phyloP scores from a whole-genome alignment of 805 yeast species.

The Grigorovia humatica region DNA sequence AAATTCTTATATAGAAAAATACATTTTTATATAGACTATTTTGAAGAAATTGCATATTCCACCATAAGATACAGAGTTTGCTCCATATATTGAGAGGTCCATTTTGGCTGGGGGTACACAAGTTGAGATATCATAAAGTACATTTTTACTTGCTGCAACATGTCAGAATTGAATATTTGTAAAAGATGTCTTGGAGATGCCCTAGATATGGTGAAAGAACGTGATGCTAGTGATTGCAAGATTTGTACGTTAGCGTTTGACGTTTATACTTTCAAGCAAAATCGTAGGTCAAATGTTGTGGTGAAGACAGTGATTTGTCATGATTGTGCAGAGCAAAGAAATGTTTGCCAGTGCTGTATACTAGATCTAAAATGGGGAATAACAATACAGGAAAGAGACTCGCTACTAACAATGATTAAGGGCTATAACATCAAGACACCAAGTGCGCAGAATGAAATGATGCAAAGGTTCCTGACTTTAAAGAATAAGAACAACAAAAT shows the following conservation, averaged over 20 bases:
- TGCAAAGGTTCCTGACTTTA: conserved; percentile 47
- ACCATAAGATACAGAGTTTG: not conserved
- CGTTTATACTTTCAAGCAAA: conserved; percentile 45
- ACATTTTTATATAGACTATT: too few relatives aligned
- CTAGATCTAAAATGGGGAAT: conserved; percentile 72
- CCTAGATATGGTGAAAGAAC: conserved; percentile 56
- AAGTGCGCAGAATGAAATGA: conserved; percentile 42
- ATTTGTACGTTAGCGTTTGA: conserved; percentile 80
- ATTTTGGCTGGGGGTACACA: too few relatives aligned
- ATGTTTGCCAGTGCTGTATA: conserved; percentile 85
- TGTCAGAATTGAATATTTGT: conserved; percentile 36
- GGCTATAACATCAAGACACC: conserved; percentile 29
- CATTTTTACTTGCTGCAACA: not conserved
- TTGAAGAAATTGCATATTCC: not conserved
- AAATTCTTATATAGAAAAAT: too few relatives aligned
- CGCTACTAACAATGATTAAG: conserved; percentile 66
- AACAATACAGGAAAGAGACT: conserved; percentile 70
- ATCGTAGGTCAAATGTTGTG: conserved; percentile 31
- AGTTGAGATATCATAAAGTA: too few relatives aligned
- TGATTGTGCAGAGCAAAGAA: conserved; percentile 68
- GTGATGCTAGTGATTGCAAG: conserved; percentile 71
- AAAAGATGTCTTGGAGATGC: conserved; percentile 54
- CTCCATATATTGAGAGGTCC: too few relatives aligned
- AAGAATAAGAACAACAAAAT: conserved; percentile 30
- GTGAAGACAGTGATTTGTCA: conserved; percentile 63